These are phyloP conservation scores for Rauvolfia tetraphylla DNA, from an alignment of 257 asterid species.

Conservation along the genomic window DNA sequence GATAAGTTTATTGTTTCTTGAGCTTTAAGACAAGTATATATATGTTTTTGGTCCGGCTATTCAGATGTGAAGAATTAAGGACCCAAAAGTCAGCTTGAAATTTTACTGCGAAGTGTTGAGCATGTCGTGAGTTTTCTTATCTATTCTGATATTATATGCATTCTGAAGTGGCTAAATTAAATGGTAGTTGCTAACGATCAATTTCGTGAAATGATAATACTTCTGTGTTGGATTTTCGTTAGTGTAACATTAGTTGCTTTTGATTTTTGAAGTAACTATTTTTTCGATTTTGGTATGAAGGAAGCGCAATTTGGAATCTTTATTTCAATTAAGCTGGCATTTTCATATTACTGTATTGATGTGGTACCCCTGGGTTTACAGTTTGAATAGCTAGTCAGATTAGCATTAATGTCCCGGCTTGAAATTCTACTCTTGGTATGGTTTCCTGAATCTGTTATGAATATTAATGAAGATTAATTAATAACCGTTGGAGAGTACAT, in stretches of 20 bases:
- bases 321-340: not conserved
- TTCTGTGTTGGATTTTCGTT: not conserved
- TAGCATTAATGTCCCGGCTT: not conserved
- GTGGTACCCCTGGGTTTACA: not conserved
- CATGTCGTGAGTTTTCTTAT: constrained; percentile 74
- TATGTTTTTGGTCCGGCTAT: constrained; percentile 12
- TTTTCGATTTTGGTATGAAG: not conserved
- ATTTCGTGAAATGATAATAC: not conserved
- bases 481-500: not conserved
- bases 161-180: not conserved
- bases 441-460: not conserved
- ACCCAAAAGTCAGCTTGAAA: constrained; percentile 89
- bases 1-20: not conserved
- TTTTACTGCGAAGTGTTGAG: constrained; percentile 89
- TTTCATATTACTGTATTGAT: not conserved
- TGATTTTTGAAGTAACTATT: not conserved
- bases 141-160: not conserved
- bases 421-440: not conserved
- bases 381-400: not conserved
- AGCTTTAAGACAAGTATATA: not conserved
- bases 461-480: not conserved
- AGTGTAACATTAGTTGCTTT: not conserved
- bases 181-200: not conserved
- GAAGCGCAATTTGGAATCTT: not conserved
- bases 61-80: constrained; percentile 92